These are phyloP conservation scores for Sisymbrium irio DNA, from an alignment of 345 rosid genomes.

Conservation along the genomic window DNA sequence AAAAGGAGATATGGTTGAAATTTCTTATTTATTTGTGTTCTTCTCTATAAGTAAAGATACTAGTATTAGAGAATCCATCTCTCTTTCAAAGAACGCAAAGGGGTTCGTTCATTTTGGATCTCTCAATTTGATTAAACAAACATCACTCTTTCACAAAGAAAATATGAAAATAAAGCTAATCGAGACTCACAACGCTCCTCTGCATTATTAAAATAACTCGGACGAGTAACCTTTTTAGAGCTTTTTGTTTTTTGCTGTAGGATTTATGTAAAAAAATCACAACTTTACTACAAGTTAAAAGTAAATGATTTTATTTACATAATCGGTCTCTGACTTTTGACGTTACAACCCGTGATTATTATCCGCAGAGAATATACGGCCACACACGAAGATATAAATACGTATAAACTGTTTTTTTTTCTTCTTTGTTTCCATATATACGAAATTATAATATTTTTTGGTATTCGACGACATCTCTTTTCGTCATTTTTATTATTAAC, in stretches of 20 bases:
- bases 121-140: neutral
- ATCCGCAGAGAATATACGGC: neutral
- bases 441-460: neutral
- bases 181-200: no score
- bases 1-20: neutral
- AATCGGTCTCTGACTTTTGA: neutral
- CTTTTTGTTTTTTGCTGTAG: neutral
- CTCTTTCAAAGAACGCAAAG: neutral
- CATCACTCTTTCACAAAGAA: neutral
- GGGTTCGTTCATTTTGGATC: no score
- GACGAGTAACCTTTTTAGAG: no score
- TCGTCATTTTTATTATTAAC: slow-evolving; percentile 5
- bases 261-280: neutral
- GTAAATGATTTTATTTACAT: neutral
- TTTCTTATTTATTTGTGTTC: neutral
- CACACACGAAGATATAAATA: neutral
- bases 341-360: neutral
- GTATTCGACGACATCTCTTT: slow-evolving; percentile 1
- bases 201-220: no score
- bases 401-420: neutral
- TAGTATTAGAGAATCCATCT: neutral
- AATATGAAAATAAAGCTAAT: neutral
- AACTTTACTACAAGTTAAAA: neutral
- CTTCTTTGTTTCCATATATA: neutral
- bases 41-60: neutral